phyloP scores from a whole-genome alignment of 148 eudicot genomes.

The Amaranthus cruentus region DNA sequence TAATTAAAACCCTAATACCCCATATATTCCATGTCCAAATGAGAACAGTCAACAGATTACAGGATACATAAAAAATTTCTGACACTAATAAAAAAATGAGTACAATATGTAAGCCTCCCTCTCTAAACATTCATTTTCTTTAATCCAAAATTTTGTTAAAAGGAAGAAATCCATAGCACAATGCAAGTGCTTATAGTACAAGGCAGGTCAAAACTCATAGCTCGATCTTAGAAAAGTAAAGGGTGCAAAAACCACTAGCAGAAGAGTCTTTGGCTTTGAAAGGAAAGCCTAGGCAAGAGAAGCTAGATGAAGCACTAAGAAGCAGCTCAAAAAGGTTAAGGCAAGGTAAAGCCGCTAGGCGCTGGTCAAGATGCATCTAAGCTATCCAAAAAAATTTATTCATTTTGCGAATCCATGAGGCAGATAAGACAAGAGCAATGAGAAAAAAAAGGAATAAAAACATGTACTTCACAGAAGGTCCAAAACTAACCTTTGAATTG shows the following conservation, averaged over 20 bases:
- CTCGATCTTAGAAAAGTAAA: not conserved
- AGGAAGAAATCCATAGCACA: not conserved
- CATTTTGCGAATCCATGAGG: not conserved
- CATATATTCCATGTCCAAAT: not conserved
- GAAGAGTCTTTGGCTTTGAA: too few relatives aligned
- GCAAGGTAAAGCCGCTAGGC: too few relatives aligned
- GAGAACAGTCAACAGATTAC: not conserved
- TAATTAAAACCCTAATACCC: not conserved
- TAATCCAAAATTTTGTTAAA: not conserved
- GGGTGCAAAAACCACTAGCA: too few relatives aligned
- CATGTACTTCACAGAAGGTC: conserved; percentile 6
- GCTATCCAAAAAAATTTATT: too few relatives aligned
- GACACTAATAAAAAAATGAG: not conserved
- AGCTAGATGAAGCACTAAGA: too few relatives aligned
- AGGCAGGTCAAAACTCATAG: not conserved
- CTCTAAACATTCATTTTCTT: not conserved
- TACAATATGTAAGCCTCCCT: not conserved
- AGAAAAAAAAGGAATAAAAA: not conserved
- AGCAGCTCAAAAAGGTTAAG: too few relatives aligned
- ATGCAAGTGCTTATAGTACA: not conserved
- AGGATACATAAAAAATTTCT: not conserved
- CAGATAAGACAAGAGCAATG: not conserved
- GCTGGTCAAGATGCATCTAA: too few relatives aligned
- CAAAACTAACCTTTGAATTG: conserved; percentile 72
- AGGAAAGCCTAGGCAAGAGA: too few relatives aligned